Evolutionary conservation across 2,329 filamentous ascomycete species (phyloP).

Genomic region (Akanthomyces dipterigenus): DNA sequence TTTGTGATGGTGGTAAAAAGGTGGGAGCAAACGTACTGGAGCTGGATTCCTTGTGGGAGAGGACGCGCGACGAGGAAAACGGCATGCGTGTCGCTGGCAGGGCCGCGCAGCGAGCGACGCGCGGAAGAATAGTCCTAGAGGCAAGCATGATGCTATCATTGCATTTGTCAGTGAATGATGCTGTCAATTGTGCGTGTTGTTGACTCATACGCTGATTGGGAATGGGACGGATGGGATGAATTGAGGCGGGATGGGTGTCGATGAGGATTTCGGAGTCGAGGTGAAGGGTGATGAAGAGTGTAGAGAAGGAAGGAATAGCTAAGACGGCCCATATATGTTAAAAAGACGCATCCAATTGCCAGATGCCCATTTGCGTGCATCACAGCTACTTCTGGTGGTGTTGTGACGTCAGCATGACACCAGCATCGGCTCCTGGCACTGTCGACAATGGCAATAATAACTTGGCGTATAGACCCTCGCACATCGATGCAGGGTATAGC

Average conservation of each 20-base stretch:
- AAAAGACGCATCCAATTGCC: slow-evolving; percentile 6
- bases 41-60: slow-evolving; percentile 12
- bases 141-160: slow-evolving; percentile 1
- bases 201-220: too few relatives aligned
- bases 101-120: not conserved
- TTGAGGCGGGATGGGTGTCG: not conserved
- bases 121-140: slow-evolving; percentile 1
- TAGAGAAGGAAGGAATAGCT: not conserved
- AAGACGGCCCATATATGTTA: not conserved
- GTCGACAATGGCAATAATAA: not conserved
- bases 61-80: not conserved
- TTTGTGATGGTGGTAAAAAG: not conserved
- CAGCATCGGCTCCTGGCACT: not conserved
- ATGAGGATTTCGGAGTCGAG: too few relatives aligned
- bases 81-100: not conserved
- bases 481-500: not conserved
- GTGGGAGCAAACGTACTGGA: not conserved
- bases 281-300: not conserved
- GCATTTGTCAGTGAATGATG: not conserved
- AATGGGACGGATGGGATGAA: not conserved
- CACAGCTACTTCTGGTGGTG: not conserved
- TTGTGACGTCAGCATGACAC: slow-evolving; percentile 12
- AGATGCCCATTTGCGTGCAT: not conserved
- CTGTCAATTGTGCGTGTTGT: not conserved
- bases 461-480: too few relatives aligned